phyloP scores from a whole-genome alignment of 2,329 filamentous ascomycete genomes.

The Raffaelea arxii region DNA sequence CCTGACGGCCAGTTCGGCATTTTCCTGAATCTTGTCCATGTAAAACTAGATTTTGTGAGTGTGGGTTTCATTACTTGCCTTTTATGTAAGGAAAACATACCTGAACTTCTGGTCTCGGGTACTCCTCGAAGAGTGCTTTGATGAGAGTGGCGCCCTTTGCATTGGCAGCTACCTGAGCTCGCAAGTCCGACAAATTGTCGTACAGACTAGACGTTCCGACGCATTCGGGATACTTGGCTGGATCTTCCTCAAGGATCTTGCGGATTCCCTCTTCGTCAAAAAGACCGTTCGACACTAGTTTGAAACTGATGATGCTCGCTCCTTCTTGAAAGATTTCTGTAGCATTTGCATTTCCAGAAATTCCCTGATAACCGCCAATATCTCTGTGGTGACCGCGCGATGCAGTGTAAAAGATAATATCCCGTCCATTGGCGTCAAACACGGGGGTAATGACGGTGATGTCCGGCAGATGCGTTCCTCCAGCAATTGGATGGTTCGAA shows the following conservation, averaged over 20 bases:
- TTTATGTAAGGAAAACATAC: no score
- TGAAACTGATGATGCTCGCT: conserved; percentile 52
- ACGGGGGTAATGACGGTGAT: conserved; percentile 74
- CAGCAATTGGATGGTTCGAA: conserved; percentile 65
- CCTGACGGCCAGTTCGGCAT: conserved; percentile 63
- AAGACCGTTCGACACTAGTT: conserved; percentile 64
- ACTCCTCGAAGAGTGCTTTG: no score
- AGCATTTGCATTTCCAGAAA: conserved; percentile 71
- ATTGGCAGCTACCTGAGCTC: not conserved
- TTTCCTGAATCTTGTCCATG: conserved; percentile 68
- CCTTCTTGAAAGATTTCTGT: conserved; percentile 56
- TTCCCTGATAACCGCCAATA: conserved; percentile 46
- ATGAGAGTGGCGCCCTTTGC: not conserved
- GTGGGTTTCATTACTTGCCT: no score
- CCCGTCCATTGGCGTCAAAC: conserved; percentile 52
- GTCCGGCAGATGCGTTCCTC: conserved; percentile 73
- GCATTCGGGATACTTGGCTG: conserved; percentile 64
- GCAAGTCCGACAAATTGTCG: not conserved
- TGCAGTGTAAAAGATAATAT: conserved; percentile 73
- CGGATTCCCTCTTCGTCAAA: conserved; percentile 71
- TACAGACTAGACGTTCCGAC: conserved; percentile 66
- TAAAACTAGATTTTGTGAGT: conserved; percentile 70
- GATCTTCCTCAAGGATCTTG: conserved; percentile 63
- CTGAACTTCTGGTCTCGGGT: no score
- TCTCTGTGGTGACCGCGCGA: conserved; percentile 78